phyloP scores from a whole-genome alignment of 139 green algal genomes.

The Spirogloea muscicola region DNA sequence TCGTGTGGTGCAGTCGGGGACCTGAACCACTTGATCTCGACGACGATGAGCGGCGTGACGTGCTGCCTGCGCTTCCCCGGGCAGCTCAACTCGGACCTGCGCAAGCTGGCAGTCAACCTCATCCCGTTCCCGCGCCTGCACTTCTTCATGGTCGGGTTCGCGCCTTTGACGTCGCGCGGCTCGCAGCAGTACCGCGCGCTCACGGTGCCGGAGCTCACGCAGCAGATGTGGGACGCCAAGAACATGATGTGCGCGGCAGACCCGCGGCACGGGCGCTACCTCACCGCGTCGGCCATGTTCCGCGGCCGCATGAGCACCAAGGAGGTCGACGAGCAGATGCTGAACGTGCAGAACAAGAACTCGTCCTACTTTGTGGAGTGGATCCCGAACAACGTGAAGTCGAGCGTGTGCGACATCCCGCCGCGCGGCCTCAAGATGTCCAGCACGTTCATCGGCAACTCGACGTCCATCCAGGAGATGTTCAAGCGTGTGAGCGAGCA shows the following conservation, averaged over 20 bases:
- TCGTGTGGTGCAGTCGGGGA: constrained; percentile 51
- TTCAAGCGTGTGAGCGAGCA: constrained; percentile 85
- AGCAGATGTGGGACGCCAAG: constrained; percentile 99
- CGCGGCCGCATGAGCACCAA: constrained; percentile 96
- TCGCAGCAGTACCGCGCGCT: constrained; percentile 92
- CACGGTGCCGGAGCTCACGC: constrained; percentile 97
- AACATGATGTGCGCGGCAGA: constrained; percentile 99
- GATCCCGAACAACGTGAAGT: constrained; percentile 99
- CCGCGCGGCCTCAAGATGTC: constrained; percentile 96
- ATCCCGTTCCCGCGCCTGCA: constrained; percentile 98
- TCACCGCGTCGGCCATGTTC: constrained; percentile 95
- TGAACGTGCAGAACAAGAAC: constrained; percentile 99
- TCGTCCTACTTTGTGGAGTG: constrained; percentile 98
- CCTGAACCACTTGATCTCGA: constrained; percentile 94
- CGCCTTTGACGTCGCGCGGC: constrained; percentile 89
- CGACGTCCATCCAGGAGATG: constrained; percentile 88
- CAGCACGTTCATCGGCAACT: constrained; percentile 95
- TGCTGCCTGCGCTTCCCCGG: constrained; percentile 99
- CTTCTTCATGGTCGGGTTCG: constrained; percentile 99
- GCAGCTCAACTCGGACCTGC: constrained; percentile 97
- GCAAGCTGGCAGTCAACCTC: constrained; percentile 98
- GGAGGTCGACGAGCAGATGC: constrained; percentile 98
- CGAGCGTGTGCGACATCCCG: constrained; percentile 92
- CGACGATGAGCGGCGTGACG: constrained; percentile 98
- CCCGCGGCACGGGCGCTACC: constrained; percentile 94